Evolutionary conservation across 1,139 yeast genomes (phyloP), one percentile per base, ranked within the genome.

Genomic region (Yamadazyma triangularis): DNA sequence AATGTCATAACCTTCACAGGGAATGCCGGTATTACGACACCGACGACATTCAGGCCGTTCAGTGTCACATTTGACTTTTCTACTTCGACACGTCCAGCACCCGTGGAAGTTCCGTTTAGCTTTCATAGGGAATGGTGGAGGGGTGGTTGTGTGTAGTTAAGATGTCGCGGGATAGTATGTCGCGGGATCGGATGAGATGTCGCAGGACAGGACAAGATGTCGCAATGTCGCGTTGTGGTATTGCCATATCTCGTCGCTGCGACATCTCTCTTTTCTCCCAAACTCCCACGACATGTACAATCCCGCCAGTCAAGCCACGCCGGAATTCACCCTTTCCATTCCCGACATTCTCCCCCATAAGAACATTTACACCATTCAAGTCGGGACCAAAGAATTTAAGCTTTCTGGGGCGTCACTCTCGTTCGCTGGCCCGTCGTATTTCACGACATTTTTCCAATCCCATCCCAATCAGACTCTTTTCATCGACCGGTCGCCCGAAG

Each of bases 391-490:
- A 40, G 42, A 72, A 23, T 82, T 76, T 51, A 60, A 66, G 23
- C 41, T 77, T 20, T 80, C 91, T 49, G 96, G 96, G 1, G 88
- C 91, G 1, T 86, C 95, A 4, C 56, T 88, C 25, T 82, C 89
- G 15, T 84, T 86, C 1, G 96, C 87, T 56, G 79, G 74, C 2
- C 83, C 84, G 3, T 76, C 82, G 2, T 76, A 75, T 47, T 77
- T 77, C 51, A 75, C 83, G 11, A 50, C 58, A 13, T 77, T 53
- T 51, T 77, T 77, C 41, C 30, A 35, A 2, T 45, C 53, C 12
- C 69, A 67, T 42, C 51, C 48, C 13, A 66, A 61, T 14, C 73
- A 72, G 27, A 63, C 69, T 0, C 53, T 86, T n/a, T 78, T 76
- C 45, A 75, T 88, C 30, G 96, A 88, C 53, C 59, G 96, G 26